Evolutionary conservation across 148 eudicot species (phyloP).

Genomic region (Agrostemma githago): DNA sequence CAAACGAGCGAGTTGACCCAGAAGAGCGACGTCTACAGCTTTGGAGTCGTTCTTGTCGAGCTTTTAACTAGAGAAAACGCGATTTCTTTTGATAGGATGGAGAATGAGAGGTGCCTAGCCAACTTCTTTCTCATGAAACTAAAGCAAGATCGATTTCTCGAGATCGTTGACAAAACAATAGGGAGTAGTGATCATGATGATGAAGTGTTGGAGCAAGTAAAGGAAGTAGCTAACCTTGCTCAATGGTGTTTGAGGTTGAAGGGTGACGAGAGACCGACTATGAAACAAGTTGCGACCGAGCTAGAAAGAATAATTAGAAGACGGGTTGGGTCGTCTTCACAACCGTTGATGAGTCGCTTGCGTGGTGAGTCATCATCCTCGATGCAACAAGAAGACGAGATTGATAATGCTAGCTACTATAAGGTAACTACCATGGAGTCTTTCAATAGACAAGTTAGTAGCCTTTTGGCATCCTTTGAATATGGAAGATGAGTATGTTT

Average conservation of each 20-base stretch:
- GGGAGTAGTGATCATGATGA: too few species aligned
- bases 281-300: constrained; percentile 23
- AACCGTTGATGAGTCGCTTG: too few species aligned
- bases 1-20: constrained; percentile 19
- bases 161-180: constrained; percentile 16
- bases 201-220: constrained; percentile 11
- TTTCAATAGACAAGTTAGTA: background rate
- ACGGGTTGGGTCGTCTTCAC: background rate
- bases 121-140: constrained; percentile 8
- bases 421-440: too few species aligned
- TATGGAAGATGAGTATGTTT: constrained; percentile 5
- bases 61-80: constrained; percentile 13
- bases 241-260: constrained; percentile 15
- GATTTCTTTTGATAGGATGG: background rate
- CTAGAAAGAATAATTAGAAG: constrained; percentile 19
- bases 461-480: background rate
- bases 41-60: constrained; percentile 22
- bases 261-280: constrained; percentile 24
- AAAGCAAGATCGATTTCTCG: constrained; percentile 12
- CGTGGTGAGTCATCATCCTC: too few species aligned
- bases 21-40: constrained; percentile 29
- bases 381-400: too few species aligned
- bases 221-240: constrained; percentile 21
- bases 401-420: too few species aligned
- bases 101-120: constrained; percentile 8